Percentiles rank a stretch among this genome's conserved stretches.
Evolutionary conservation across 495 filamentous ascomycete species (phyloP).

Genomic region (Tuber borchii): DNA sequence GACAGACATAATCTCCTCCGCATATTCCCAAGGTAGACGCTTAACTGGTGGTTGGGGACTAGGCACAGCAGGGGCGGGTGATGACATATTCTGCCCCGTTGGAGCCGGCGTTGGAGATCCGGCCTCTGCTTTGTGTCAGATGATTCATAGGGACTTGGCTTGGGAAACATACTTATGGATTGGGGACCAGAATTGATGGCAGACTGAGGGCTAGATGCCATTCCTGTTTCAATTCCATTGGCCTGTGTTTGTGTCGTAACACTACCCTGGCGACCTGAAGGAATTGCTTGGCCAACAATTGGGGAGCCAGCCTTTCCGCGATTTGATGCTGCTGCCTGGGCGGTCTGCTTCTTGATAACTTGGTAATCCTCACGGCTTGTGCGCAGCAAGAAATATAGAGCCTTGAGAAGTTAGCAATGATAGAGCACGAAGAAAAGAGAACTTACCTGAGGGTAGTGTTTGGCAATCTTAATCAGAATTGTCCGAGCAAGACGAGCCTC

Average conservation of each 20-base stretch:
- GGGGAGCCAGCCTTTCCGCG: slow-evolving; percentile 37
- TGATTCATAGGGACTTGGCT: background rate
- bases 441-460: slow-evolving; percentile 70
- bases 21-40: slow-evolving; percentile 86
- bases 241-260: slow-evolving; percentile 37
- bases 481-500: slow-evolving; percentile 78
- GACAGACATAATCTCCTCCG: slow-evolving; percentile 86
- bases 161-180: slow-evolving; percentile 24
- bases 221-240: slow-evolving; percentile 33
- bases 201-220: slow-evolving; percentile 40
- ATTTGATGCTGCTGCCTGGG: slow-evolving; percentile 36
- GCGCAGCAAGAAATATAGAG: slow-evolving; percentile 86
- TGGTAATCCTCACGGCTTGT: slow-evolving; percentile 94
- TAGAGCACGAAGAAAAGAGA: slow-evolving; percentile 10
- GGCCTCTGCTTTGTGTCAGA: slow-evolving; percentile 29
- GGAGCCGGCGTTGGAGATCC: slow-evolving; percentile 34
- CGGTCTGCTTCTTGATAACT: slow-evolving; percentile 67
- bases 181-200: slow-evolving; percentile 29
- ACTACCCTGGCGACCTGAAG: slow-evolving; percentile 43
- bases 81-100: slow-evolving; percentile 41
- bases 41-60: slow-evolving; percentile 48
- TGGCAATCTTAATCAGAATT: slow-evolving; percentile 87
- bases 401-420: slow-evolving; percentile 40
- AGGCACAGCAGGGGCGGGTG: slow-evolving; percentile 47
- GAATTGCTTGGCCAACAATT: slow-evolving; percentile 35